A percentile compares a stretch with the other conserved stretches of the same genome.
phyloP scores from a whole-genome alignment of 2,329 filamentous ascomycete species.

The Epichloe sylvatica region DNA sequence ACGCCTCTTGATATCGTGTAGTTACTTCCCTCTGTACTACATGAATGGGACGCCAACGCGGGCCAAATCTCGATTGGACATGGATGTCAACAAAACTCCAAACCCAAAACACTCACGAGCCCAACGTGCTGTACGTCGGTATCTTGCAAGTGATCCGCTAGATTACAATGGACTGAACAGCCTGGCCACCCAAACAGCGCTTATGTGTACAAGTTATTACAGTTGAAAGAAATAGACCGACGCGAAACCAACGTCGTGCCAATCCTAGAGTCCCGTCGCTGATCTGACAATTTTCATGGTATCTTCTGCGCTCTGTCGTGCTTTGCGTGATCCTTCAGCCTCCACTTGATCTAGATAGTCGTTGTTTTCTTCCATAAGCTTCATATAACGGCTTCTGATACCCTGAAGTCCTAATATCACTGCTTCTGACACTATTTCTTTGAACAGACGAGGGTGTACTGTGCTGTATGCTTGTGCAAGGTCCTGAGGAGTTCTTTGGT shows the following conservation, averaged over 20 bases:
- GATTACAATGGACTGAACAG: background rate
- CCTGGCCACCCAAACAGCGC: background rate
- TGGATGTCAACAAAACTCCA: background rate
- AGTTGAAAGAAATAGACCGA: background rate
- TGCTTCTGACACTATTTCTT: slow-evolving; percentile 42
- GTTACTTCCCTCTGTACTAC: background rate
- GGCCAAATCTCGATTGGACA: background rate
- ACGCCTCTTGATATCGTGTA: slow-evolving; percentile 32
- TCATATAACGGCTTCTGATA: slow-evolving; percentile 42
- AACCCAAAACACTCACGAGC: background rate
- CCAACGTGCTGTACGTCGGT: background rate
- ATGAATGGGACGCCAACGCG: background rate
- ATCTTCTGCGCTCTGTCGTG: slow-evolving; percentile 44
- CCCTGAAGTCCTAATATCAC: slow-evolving; percentile 38
- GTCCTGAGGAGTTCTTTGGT: slow-evolving; percentile 24
- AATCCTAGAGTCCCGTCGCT: slow-evolving; percentile 33
- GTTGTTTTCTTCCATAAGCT: slow-evolving; percentile 33
- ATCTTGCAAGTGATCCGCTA: background rate
- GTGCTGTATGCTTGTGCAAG: slow-evolving; percentile 26
- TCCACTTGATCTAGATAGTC: slow-evolving; percentile 44
- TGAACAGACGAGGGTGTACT: slow-evolving; percentile 24
- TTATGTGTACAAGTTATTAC: background rate
- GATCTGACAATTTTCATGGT: slow-evolving; percentile 41
- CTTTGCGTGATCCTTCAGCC: slow-evolving; percentile 43
- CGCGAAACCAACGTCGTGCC: background rate